Conservation (phyloP, 768 basidiomycete genomes). For the Amylocystis lapponica region DNA sequence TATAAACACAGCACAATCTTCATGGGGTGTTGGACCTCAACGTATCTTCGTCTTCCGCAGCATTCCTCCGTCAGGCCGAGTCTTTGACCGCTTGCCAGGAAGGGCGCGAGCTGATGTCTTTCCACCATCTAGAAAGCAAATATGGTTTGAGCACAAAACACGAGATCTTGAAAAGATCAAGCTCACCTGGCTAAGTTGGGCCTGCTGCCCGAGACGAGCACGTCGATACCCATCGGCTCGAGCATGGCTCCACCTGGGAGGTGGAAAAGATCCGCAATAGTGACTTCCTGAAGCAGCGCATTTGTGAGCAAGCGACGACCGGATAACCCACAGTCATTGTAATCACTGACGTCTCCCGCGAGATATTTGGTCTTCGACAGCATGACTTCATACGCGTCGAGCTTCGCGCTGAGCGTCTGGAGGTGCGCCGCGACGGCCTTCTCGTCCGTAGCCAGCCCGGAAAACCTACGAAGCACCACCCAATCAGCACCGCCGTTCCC, state of each 20-base stretch:
- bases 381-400: conserved; percentile 52
- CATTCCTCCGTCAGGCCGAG: conserved; percentile 20
- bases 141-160: not conserved
- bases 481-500: too few species aligned
- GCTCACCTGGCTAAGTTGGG: conserved; percentile 43
- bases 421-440: conserved; percentile 21
- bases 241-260: conserved; percentile 39
- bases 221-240: conserved; percentile 16
- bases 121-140: conserved; percentile 41
- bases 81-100: conserved; percentile 45
- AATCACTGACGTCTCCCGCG: conserved; percentile 33
- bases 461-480: not conserved
- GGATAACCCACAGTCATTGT: not conserved
- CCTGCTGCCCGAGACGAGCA: conserved; percentile 26
- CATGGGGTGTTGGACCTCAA: too few species aligned
- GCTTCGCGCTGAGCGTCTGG: conserved; percentile 30
- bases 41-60: too few species aligned
- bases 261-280: conserved; percentile 55
- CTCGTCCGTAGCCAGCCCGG: conserved; percentile 28
- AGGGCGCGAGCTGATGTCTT: conserved; percentile 38
- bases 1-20: too few species aligned
- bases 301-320: not conserved
- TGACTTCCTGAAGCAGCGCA: conserved; percentile 29
- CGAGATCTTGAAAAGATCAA: not conserved
- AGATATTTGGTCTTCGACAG: conserved; percentile 49